These are phyloP conservation scores for Gliomastix tumulicola DNA, from an alignment of 2,329 filamentous ascomycete genomes.

Conservation along the genomic window DNA sequence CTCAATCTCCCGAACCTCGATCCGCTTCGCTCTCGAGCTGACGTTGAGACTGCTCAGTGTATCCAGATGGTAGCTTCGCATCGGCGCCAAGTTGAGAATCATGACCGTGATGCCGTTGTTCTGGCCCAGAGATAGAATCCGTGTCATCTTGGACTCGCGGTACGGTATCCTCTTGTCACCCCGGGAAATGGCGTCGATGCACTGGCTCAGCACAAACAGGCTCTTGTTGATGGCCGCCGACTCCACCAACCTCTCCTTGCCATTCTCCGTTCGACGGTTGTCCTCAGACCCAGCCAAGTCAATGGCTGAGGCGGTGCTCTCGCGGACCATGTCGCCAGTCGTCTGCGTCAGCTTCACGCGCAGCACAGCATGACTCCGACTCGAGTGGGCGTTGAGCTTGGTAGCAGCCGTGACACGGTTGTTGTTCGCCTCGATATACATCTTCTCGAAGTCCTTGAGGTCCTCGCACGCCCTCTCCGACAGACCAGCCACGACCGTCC, in stretches of 20 bases:
- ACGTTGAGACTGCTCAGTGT: constrained; percentile 92
- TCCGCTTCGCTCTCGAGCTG: constrained; percentile 90
- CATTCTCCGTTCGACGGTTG: constrained; percentile 89
- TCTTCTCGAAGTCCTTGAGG: constrained; percentile 79
- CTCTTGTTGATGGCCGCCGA: constrained; percentile 98
- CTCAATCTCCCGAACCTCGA: constrained; percentile 91
- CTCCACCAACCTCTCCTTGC: constrained; percentile 86
- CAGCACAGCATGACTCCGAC: constrained; percentile 82
- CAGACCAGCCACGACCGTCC: constrained; percentile 79
- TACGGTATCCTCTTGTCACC: constrained; percentile 78
- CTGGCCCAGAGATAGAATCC: constrained; percentile 85
- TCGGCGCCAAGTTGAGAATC: constrained; percentile 88
- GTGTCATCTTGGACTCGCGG: constrained; percentile 94
- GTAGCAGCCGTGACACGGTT: constrained; percentile 86
- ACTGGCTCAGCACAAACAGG: constrained; percentile 88
- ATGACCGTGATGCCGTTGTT: constrained; percentile 95
- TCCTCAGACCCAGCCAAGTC: constrained; percentile 94
- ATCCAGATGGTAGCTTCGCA: constrained; percentile 89
- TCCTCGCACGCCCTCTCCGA: constrained; percentile 77
- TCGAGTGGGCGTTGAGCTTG: constrained; percentile 88
- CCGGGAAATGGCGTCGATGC: constrained; percentile 84
- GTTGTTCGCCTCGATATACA: constrained; percentile 89
- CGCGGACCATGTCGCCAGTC: constrained; percentile 57
- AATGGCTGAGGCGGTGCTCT: constrained; percentile 88
- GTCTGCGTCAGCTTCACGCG: constrained; percentile 82